A percentile compares a stretch with the other conserved stretches of the same genome.
Evolutionary conservation across 179 eudicot genomes (phyloP).

Genomic region (Silene noctiflora): DNA sequence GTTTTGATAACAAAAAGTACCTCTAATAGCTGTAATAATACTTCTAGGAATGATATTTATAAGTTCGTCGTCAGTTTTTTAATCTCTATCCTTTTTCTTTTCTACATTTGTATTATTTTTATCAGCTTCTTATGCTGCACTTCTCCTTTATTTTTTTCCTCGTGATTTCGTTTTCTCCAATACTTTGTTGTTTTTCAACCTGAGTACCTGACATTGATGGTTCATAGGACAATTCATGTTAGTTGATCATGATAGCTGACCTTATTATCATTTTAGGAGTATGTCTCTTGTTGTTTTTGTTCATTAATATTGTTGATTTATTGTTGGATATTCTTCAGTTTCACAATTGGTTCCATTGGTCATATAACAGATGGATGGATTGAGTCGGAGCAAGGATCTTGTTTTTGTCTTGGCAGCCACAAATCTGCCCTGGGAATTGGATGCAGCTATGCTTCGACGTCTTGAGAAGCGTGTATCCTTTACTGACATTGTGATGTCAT

Average conservation of each 20-base stretch:
- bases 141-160: too few relatives aligned
- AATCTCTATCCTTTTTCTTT: not conserved
- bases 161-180: not conserved
- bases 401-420: constrained; percentile 99
- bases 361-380: constrained; percentile 95
- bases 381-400: constrained; percentile 86
- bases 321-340: not conserved
- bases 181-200: not conserved
- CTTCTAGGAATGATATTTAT: not conserved
- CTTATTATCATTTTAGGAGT: not conserved
- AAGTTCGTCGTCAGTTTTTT: not conserved
- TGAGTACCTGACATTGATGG: not conserved
- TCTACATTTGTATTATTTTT: not conserved
- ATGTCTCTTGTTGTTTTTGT: not conserved
- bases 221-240: not conserved
- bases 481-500: not conserved
- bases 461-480: constrained; percentile 94
- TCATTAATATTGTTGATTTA: not conserved
- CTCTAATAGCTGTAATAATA: not conserved
- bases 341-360: constrained; percentile 19
- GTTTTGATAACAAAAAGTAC: not conserved
- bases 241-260: not conserved
- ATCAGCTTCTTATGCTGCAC: not conserved
- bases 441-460: constrained; percentile 98
- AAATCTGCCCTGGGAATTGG: constrained; percentile 97